A percentile compares a stretch with the other conserved stretches of the same genome.
phyloP scores from a whole-genome alignment of 306 rosid species.

The Cicer arietinum region DNA sequence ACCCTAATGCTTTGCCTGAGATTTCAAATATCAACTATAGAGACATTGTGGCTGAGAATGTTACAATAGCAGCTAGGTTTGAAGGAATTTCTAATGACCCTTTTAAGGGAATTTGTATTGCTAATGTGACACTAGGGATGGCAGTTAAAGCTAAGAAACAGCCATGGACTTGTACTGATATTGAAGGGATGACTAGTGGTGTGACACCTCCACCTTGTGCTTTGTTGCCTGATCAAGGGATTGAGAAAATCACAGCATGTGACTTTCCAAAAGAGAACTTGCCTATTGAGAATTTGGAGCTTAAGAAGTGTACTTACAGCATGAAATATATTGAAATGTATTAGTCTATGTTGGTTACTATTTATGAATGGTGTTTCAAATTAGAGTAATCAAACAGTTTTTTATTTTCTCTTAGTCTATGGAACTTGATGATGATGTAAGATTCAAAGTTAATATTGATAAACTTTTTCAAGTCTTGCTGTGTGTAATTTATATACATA shows the following conservation, averaged over 20 bases:
- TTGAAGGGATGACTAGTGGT: constrained; percentile 69
- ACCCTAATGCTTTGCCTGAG: constrained; percentile 78
- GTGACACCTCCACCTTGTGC: constrained; percentile 79
- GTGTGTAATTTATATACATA: neutral
- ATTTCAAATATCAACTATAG: constrained; percentile 65
- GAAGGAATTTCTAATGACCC: constrained; percentile 77
- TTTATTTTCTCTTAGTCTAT: constrained; percentile 18
- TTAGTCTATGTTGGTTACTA: constrained; percentile 36
- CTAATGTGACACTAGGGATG: constrained; percentile 75
- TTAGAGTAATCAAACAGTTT: constrained; percentile 35
- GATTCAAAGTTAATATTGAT: constrained; percentile 24
- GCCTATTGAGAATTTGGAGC: constrained; percentile 68
- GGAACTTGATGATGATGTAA: constrained; percentile 7
- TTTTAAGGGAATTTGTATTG: constrained; percentile 79
- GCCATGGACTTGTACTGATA: constrained; percentile 77
- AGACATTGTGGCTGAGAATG: constrained; percentile 79
- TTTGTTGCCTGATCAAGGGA: constrained; percentile 65
- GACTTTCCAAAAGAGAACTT: constrained; percentile 64
- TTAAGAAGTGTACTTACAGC: constrained; percentile 62
- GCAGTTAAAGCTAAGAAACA: constrained; percentile 81
- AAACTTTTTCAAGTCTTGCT: constrained; percentile 3
- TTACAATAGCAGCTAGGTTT: constrained; percentile 73
- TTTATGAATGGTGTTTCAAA: constrained; percentile 20
- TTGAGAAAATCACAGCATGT: constrained; percentile 56
- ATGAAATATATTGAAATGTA: constrained; percentile 32